Base-by-base conservation (phyloP, 2,329 filamentous ascomycete genomes). In the Arthrocladium fulminans region DNA sequence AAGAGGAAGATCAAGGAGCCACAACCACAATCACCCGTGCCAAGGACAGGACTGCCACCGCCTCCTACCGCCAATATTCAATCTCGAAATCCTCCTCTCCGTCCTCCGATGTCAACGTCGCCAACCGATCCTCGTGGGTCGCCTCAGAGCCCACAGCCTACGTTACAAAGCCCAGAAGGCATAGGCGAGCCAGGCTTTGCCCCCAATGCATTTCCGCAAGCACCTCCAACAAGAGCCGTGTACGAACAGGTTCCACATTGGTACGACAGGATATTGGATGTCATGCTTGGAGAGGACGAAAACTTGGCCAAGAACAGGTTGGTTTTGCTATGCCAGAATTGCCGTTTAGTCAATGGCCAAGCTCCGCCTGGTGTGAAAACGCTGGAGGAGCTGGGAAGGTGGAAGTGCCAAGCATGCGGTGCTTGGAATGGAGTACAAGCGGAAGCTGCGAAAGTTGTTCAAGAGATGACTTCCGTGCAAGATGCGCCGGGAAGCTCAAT, bases 241-340 rank as follows among this genome's bases (percentile, higher is more conserved):
- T 65, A 68, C 22, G 59, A 63, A 37, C 63, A 68, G 44, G 60
- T 63, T 56, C 71, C 80, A 13, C 82, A 85, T 61, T 98, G 92
- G 92, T 98, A 97, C 67, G 92, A 98, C 64, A 81, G 90, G 48
- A 81, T 98, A 46, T 73, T 98, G 49, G 92, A 98, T 61, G 79
- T 94, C 0, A 79, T 98, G 22, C 76, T 98, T 0, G 92, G 92
- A 43, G 92, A 98, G 62, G 92, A 98, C 60, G 92, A 98, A 67
- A 94, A 86, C 3, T 81, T 86, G 10, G 80, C 90, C 2, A 94
- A 88, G 70, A 97, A 97, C 65, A 81, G 92, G 15, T 80, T 95
- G 50, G 90, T 82, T 6, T 73, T 98, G 54, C 87, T 98, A 48
- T 98, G 92, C 67, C 67, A 73, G 25, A 73, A 77, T 32, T 98